Evolutionary conservation across 495 filamentous ascomycete genomes (phyloP), one percentile per base, ranked within the genome.

Genomic region (Aspergillus baeticus): DNA sequence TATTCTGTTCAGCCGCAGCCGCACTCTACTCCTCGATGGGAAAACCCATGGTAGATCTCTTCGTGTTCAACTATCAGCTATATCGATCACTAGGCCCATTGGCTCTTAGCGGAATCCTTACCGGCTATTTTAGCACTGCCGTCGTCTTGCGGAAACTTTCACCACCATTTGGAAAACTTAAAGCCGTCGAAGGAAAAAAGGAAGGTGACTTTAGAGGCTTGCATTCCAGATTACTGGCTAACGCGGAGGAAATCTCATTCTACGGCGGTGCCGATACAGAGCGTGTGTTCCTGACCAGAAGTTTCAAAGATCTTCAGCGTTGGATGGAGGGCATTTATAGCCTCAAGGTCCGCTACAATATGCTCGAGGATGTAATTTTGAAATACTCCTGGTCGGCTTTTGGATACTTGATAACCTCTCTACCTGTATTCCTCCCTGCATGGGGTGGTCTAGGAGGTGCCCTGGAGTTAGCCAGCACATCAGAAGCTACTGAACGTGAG

Each of bases 351-450:
- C 87, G 90, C 6, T 99, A 99, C 71, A 98, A 97, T 68, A 99
- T 98, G 81, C 84, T 98, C 0, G 95, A 99, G 72, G 95, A 99
- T 65, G 96, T 98, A 64, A 90, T 99, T 45, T 68, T 99, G 55
- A 99, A 99, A 70, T 99, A 99, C 68, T 89, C 89, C 58, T 99
- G 95, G 95, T 96, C 91, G 56, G 94, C 95, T 0, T 96, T 96
- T 66, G 95, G 95, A 18, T 99, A 98, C 60, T 80, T 98, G 38
- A 77, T 98, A 20, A 92, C 92, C 23, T 95, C 94, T 6, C 74
- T 98, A 10, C 95, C 95, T 0, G 85, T 98, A 43, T 98, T 98
- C 79, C 82, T 99, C 10, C 95, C 95, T 5, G 89, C 92, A 15
- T 96, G 92, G 91, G 91, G 92, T 47, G 92, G 94, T 46, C 70